A percentile compares a stretch with the other conserved stretches of the same genome.
Evolutionary conservation across 2,329 filamentous ascomycete species (phyloP).

Genomic region (Westerdykella aurantiaca): DNA sequence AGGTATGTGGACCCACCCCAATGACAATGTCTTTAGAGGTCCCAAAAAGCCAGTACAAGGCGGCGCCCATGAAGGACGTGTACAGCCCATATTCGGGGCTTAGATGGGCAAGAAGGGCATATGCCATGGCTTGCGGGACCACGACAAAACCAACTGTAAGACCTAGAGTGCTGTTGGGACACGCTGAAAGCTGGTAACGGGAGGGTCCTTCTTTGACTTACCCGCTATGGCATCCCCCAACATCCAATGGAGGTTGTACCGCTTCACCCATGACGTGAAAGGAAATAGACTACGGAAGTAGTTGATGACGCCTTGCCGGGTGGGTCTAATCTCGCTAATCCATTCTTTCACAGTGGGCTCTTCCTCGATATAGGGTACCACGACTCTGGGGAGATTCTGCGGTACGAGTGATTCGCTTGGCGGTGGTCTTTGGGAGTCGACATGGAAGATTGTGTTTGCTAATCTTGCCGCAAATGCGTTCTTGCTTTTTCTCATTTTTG

Average conservation of each 20-base stretch:
- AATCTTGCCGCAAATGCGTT: no score
- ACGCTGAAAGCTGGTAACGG: background rate
- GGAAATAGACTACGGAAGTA: conserved; percentile 26
- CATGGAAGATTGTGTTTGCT: no score
- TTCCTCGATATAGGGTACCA: conserved; percentile 21
- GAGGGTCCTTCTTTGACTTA: conserved; percentile 3
- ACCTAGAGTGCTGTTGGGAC: conserved; percentile 9
- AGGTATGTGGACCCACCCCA: conserved; percentile 54
- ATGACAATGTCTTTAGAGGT: conserved; percentile 98
- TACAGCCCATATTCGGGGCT: conserved; percentile 78
- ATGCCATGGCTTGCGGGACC: conserved; percentile 92
- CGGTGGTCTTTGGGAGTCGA: no score
- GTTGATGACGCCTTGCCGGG: conserved; percentile 15
- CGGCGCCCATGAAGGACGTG: conserved; percentile 89
- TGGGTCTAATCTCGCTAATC: conserved; percentile 20
- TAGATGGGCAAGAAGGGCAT: conserved; percentile 74
- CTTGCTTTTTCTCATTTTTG: no score
- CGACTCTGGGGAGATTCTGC: conserved; percentile 2
- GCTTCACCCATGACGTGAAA: conserved; percentile 19
- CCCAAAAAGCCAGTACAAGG: conserved; percentile 94
- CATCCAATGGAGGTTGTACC: conserved; percentile 31
- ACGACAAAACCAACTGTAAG: conserved; percentile 70
- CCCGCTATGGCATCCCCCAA: conserved; percentile 28
- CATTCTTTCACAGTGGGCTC: conserved; percentile 27
- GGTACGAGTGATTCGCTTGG: no score